Percentiles rank a stretch among this genome's conserved stretches.
phyloP scores from a whole-genome alignment of 345 rosid genomes.

The Trapa bicornis region DNA sequence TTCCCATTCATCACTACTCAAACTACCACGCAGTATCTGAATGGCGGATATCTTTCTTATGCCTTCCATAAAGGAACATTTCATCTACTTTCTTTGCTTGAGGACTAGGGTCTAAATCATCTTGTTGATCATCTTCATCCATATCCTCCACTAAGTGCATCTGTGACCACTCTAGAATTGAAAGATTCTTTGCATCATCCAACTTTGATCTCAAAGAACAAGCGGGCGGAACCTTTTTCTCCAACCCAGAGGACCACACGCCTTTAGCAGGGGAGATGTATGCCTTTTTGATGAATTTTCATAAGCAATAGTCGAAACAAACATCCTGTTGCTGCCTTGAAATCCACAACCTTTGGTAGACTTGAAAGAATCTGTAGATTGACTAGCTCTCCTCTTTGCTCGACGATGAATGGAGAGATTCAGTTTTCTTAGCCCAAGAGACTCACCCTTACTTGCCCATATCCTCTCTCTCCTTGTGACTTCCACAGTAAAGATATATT shows the following conservation, averaged over 20 bases:
- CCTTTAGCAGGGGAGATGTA: conserved; percentile 19
- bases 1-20: not conserved
- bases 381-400: conserved; percentile 14
- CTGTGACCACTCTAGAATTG: conserved; percentile 20
- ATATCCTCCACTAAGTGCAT: conserved; percentile 21
- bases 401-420: conserved; percentile 7
- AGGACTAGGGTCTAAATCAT: conserved; percentile 2
- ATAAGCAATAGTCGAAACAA: not conserved
- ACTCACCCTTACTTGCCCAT: conserved; percentile 11
- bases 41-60: not conserved
- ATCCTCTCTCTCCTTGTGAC: conserved; percentile 19
- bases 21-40: not conserved
- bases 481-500: no score
- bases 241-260: conserved; percentile 19
- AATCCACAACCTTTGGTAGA: conserved; percentile 10
- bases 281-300: conserved; percentile 10
- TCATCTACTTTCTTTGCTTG: no score
- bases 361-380: not conserved
- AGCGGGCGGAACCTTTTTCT: conserved; percentile 23
- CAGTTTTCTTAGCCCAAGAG: conserved; percentile 29
- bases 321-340: conserved; percentile 12
- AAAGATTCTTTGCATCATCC: conserved; percentile 18
- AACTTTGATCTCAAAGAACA: conserved; percentile 21
- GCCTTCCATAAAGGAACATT: no score
- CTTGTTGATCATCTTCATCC: conserved; percentile 20